phyloP scores from a whole-genome alignment of 2,329 filamentous ascomycete species.

The Ciborinia camelliae region DNA sequence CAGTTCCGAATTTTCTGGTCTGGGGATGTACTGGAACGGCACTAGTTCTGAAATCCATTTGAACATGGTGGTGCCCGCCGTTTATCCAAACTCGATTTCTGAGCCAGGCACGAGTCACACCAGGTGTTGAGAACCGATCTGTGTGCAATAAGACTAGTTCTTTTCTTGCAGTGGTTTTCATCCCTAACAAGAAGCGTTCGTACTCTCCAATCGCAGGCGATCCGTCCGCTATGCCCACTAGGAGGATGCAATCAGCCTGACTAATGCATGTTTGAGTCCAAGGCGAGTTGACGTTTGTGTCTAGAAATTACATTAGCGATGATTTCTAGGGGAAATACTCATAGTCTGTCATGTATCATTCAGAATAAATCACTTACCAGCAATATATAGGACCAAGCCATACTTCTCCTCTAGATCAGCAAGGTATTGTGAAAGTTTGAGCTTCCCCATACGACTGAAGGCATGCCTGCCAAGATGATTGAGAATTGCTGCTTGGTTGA shows the following conservation, averaged over 20 bases:
- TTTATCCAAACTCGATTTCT: slow-evolving; percentile 97
- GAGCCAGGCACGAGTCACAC: slow-evolving; percentile 84
- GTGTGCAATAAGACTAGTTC: slow-evolving; percentile 85
- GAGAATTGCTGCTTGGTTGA: slow-evolving; percentile 90
- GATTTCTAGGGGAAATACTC: slow-evolving; percentile 25
- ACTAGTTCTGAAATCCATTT: slow-evolving; percentile 83
- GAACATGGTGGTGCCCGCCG: slow-evolving; percentile 93
- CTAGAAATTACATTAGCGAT: slow-evolving; percentile 42
- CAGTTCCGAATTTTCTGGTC: slow-evolving; percentile 75
- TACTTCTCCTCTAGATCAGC: slow-evolving; percentile 97
- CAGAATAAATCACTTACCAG: slow-evolving; percentile 51
- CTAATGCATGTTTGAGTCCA: slow-evolving; percentile 99
- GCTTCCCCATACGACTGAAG: slow-evolving; percentile 94
- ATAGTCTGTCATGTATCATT: slow-evolving; percentile 43
- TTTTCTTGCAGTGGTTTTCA: slow-evolving; percentile 95
- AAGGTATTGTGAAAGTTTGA: slow-evolving; percentile 92
- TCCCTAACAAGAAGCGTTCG: slow-evolving; percentile 90
- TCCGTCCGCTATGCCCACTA: slow-evolving; percentile 86
- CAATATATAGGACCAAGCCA: slow-evolving; percentile 90
- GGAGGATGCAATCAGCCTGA: slow-evolving; percentile 91
- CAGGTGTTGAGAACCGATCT: slow-evolving; percentile 81
- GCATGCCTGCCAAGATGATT: slow-evolving; percentile 95
- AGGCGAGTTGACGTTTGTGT: slow-evolving; percentile 93
- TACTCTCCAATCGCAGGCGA: slow-evolving; percentile 93
- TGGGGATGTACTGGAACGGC: slow-evolving; percentile 73